A percentile compares a stretch with the other conserved stretches of the same genome.
Evolutionary conservation across 73 alveolate species (phyloP).

Genomic region (Paramecium biaurelia): DNA sequence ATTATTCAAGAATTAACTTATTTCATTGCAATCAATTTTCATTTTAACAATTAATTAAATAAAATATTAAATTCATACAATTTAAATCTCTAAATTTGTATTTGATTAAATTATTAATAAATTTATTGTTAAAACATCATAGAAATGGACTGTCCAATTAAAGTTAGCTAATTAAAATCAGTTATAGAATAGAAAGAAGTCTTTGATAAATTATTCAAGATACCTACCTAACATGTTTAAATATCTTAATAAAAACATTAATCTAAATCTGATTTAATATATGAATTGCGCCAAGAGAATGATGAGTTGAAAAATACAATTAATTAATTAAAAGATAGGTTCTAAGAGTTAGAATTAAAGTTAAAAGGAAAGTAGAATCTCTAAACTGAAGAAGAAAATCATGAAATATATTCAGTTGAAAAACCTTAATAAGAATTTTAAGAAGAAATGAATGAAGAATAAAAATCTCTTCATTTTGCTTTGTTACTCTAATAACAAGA

Average conservation of each 20-base stretch:
- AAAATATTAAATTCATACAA: background rate
- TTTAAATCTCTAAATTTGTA: background rate
- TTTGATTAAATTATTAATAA: conserved; percentile 9
- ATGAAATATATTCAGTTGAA: background rate
- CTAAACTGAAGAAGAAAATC: background rate
- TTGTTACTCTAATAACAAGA: background rate
- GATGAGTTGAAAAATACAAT: background rate
- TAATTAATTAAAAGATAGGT: background rate
- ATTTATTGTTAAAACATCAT: background rate
- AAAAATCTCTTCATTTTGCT: conserved; percentile 7
- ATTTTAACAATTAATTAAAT: background rate
- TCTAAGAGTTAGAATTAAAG: background rate
- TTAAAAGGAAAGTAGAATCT: background rate
- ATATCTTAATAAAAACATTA: background rate
- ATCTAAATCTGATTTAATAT: background rate
- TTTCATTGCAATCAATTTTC: background rate
- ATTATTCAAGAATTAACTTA: no score
- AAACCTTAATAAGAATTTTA: background rate
- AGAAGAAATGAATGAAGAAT: conserved; percentile 37
- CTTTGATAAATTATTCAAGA: background rate
- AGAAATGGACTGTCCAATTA: background rate
- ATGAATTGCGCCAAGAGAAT: conserved; percentile 48
- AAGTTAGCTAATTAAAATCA: background rate
- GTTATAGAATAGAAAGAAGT: background rate
- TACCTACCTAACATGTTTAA: background rate